A percentile compares a stretch with the other conserved stretches of the same genome.
phyloP scores from a whole-genome alignment of 192 early-diverging fungal species.

The Coemansia sp. region DNA sequence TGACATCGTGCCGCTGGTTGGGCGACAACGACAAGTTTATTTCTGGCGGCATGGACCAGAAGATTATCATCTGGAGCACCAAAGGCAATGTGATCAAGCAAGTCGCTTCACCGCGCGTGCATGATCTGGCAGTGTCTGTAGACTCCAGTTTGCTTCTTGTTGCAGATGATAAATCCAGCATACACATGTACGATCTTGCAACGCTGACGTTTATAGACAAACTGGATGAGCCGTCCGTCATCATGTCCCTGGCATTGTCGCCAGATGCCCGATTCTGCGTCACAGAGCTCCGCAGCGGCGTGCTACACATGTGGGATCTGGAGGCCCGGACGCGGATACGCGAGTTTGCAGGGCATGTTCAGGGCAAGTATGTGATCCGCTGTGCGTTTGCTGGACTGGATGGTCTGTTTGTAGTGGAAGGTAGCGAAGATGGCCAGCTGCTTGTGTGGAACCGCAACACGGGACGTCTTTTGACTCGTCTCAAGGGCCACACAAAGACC shows the following conservation, averaged over 20 bases:
- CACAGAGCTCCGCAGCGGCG: conserved; percentile 55
- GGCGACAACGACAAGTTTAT: conserved; percentile 83
- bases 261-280: conserved; percentile 62
- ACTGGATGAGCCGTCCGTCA: conserved; percentile 42
- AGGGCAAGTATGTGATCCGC: conserved; percentile 86
- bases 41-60: conserved; percentile 81
- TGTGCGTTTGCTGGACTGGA: conserved; percentile 86
- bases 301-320: conserved; percentile 91
- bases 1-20: conserved; percentile 86
- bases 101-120: conserved; percentile 49
- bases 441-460: conserved; percentile 52
- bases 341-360: conserved; percentile 72
- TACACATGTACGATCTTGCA: conserved; percentile 49
- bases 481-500: conserved; percentile 42
- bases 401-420: conserved; percentile 81
- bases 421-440: conserved; percentile 75
- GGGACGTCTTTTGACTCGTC: conserved; percentile 32
- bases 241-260: conserved; percentile 69
- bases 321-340: conserved; percentile 65
- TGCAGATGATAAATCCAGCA: conserved; percentile 43
- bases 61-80: conserved; percentile 52
- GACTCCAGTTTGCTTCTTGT: conserved; percentile 44
- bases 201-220: conserved; percentile 52
- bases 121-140: conserved; percentile 44
- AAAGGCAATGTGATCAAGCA: conserved; percentile 39